Evolutionary conservation across 768 basidiomycete species (phyloP).

Genomic region (Boletus tylopilopsis): DNA sequence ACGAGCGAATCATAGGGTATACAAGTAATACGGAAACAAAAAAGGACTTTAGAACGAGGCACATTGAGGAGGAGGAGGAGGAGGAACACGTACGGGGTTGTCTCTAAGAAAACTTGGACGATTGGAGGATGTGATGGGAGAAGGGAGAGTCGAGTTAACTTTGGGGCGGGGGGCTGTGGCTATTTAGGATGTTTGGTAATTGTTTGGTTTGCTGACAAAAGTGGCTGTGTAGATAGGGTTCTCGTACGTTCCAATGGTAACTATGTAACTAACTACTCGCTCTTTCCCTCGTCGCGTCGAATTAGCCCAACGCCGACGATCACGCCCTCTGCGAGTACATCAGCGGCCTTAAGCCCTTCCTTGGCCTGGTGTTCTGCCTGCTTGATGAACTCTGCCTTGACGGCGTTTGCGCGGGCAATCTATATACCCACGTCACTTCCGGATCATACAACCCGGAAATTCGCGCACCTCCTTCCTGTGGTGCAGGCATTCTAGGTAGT

Average conservation of each 20-base stretch:
- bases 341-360: slow-evolving; percentile 68
- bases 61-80: background rate
- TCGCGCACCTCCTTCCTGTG: slow-evolving; percentile 79
- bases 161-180: slow-evolving; percentile 18
- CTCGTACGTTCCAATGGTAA: slow-evolving; percentile 6
- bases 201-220: slow-evolving; percentile 39
- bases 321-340: slow-evolving; percentile 68
- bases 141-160: slow-evolving; percentile 21
- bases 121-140: slow-evolving; percentile 22
- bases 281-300: slow-evolving; percentile 35
- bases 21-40: background rate
- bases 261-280: background rate
- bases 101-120: background rate
- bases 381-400: slow-evolving; percentile 69
- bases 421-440: slow-evolving; percentile 21
- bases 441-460: background rate
- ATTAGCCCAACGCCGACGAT: slow-evolving; percentile 77
- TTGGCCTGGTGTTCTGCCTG: slow-evolving; percentile 61
- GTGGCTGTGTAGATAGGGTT: slow-evolving; percentile 7
- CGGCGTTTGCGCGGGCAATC: slow-evolving; percentile 63
- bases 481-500: slow-evolving; percentile 92
- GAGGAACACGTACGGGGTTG: slow-evolving; percentile 11
- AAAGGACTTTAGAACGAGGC: background rate
- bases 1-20: background rate
- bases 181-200: slow-evolving; percentile 36